Conservation (phyloP, 306 rosid genomes). For the Lupinus albus region DNA sequence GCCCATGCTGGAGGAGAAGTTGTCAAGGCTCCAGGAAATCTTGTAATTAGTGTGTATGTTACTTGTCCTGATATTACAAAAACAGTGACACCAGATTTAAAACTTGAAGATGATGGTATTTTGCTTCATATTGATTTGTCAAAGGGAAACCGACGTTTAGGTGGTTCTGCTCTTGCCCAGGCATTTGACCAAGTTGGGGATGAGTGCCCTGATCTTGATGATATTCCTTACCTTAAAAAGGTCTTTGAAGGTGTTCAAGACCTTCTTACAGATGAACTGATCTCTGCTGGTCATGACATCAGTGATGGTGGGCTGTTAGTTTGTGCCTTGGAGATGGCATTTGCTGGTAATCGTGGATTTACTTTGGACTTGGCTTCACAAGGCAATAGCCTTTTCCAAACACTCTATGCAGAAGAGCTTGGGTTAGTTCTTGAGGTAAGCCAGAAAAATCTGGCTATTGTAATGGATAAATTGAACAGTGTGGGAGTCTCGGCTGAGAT, state of each 20-base stretch:
- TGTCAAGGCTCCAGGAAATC: conserved; percentile 93
- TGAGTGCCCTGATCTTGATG: conserved; percentile 77
- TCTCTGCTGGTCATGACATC: conserved; percentile 91
- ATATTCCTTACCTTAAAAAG: conserved; percentile 72
- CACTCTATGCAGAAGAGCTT: conserved; percentile 85
- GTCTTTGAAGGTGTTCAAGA: conserved; percentile 82
- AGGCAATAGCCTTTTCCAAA: conserved; percentile 66
- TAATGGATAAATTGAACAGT: conserved; percentile 50
- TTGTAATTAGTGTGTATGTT: conserved; percentile 88
- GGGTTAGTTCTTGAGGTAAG: conserved; percentile 83
- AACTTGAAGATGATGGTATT: conserved; percentile 73
- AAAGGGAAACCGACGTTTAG: conserved; percentile 76
- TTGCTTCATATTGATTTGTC: conserved; percentile 79
- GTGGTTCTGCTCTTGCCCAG: conserved; percentile 92
- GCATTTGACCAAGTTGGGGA: conserved; percentile 86
- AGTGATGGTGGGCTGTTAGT: conserved; percentile 90
- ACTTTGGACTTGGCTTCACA: conserved; percentile 57
- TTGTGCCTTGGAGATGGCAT: conserved; percentile 89
- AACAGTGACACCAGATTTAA: conserved; percentile 86
- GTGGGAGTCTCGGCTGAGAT: conserved; percentile 58
- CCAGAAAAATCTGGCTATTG: conserved; percentile 58
- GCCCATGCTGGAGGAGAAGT: conserved; percentile 79
- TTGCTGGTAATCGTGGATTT: conserved; percentile 81
- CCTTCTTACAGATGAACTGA: conserved; percentile 66
- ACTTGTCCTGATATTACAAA: conserved; percentile 93